Evolutionary conservation across 768 basidiomycete species (phyloP), one percentile per base, ranked within the genome.

Genomic region (Tricholoma hemisulphureum): DNA sequence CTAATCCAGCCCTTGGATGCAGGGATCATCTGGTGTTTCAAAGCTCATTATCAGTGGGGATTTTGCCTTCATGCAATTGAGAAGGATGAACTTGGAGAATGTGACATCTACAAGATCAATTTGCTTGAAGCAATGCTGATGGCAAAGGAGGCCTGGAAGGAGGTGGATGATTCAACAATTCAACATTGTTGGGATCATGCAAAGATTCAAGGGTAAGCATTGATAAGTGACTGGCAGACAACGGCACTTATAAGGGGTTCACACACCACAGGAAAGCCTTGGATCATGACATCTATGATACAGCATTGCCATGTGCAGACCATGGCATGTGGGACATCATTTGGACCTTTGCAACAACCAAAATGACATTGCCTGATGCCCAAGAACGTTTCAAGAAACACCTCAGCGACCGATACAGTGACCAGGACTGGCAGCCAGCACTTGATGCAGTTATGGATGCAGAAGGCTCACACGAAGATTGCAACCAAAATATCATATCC

Each of bases 91-190:
- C 66, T 62, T 21, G 72, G 62, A 7, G 65, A 67, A 28, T 1
- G n/a, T 1, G 61, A 76, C 11, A 72, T 77, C 28, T 78, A 74
- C n/a, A n/a, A n/a, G n/a, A n/a, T n/a, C n/a, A 31, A 31, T 31
- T 10, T 31, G 29, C 29, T 31, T 6, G 65, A 73, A 51, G 71
- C 63, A 3, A 75, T 78, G 69, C 56, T 57, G 8, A 67, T 77
- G 63, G 67, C 63, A 1, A 56, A 66, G 31, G 55, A n/a, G n/a
- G n/a, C n/a, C n/a, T n/a, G n/a, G n/a, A n/a, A n/a, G n/a, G n/a
- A n/a, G n/a, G n/a, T n/a, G n/a, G n/a, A n/a, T n/a, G n/a, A n/a
- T n/a, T n/a, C n/a, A n/a, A n/a, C n/a, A n/a, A n/a, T n/a, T n/a
- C n/a, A n/a, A n/a, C n/a, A n/a, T n/a, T n/a, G n/a, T n/a, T n/a